Conservation (phyloP, 257 asterid species). For the Solanum stenotomum region DNA sequence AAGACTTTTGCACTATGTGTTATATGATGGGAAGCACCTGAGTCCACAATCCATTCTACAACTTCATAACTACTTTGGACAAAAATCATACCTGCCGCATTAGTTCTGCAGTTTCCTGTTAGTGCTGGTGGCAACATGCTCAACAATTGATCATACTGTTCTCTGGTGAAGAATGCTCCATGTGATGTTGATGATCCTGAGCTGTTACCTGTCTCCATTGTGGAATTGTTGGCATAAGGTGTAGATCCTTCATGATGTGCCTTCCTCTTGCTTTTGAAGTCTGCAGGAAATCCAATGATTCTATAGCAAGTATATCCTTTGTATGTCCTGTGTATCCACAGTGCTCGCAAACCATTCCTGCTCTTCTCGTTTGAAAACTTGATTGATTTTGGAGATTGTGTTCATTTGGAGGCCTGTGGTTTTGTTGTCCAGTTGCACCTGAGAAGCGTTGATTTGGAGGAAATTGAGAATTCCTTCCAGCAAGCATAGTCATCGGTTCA, state of each 20-base stretch:
- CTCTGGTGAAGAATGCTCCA: neutral
- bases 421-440: too few species aligned
- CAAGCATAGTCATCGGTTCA: too few species aligned
- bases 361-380: too few species aligned
- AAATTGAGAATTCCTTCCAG: neutral
- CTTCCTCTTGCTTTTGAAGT: too few species aligned
- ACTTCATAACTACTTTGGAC: neutral
- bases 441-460: neutral
- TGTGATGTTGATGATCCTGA: neutral
- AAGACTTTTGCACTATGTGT: neutral
- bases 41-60: too few species aligned
- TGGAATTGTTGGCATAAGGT: neutral
- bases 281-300: neutral
- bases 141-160: too few species aligned
- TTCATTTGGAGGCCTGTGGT: too few species aligned
- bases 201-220: too few species aligned
- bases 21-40: neutral
- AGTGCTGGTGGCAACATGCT: neutral
- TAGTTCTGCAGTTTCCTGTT: neutral
- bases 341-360: neutral
- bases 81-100: neutral
- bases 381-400: too few species aligned
- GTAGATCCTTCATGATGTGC: neutral
- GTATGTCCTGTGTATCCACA: neutral
- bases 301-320: neutral